Evolutionary conservation across 805 yeast genomes (phyloP).

Genomic region (Clavispora santaluciae): DNA sequence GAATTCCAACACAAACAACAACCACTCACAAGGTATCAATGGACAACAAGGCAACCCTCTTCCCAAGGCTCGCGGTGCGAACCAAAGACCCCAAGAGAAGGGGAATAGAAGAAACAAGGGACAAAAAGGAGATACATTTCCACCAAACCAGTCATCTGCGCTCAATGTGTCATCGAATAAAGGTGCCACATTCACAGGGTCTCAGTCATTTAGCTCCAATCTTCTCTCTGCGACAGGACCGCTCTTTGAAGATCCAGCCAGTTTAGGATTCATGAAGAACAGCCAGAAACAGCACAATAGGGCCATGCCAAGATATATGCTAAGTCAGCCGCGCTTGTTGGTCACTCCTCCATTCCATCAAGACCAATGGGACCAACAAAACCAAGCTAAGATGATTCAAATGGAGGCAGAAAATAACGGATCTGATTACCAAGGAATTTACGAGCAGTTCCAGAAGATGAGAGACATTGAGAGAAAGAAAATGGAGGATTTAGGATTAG

Average conservation of each 20-base stretch:
- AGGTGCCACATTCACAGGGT: not conserved
- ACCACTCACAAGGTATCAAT: not conserved
- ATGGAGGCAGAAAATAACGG: constrained; percentile 44
- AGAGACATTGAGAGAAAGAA: constrained; percentile 68
- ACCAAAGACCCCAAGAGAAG: not conserved
- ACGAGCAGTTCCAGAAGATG: constrained; percentile 69
- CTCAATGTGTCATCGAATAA: not conserved
- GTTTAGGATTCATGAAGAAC: constrained; percentile 24
- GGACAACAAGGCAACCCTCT: not conserved
- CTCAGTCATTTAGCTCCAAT: constrained; percentile 1
- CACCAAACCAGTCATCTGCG: not conserved
- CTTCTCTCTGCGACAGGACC: constrained; percentile 23
- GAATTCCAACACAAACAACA: not conserved
- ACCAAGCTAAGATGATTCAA: constrained; percentile 56
- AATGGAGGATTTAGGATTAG: constrained; percentile 79
- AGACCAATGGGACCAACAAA: constrained; percentile 68
- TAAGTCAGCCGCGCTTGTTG: constrained; percentile 32
- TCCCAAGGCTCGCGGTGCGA: not conserved
- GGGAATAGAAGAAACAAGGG: not conserved
- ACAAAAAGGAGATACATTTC: not conserved
- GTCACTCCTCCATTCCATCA: constrained; percentile 29
- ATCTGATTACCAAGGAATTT: constrained; percentile 63
- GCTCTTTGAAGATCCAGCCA: constrained; percentile 25
- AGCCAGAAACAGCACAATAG: constrained; percentile 13
- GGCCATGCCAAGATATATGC: constrained; percentile 32